A percentile compares a stretch with the other conserved stretches of the same genome.
phyloP scores from a whole-genome alignment of 1,284 basidiomycete species.

The Singerocomus rubriflavus region DNA sequence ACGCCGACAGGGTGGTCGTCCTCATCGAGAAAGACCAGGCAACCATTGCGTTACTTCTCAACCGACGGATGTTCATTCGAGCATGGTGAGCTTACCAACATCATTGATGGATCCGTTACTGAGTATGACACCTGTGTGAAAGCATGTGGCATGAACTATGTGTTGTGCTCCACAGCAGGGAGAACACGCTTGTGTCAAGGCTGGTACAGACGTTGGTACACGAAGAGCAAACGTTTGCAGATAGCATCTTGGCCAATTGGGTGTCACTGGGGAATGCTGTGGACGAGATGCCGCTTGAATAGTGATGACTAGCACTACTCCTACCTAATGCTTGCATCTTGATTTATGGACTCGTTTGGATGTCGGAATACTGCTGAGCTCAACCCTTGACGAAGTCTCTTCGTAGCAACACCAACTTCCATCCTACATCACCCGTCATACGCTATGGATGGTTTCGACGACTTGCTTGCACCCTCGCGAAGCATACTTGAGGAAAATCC shows the following conservation, averaged over 20 bases:
- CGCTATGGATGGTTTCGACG: conserved; percentile 72
- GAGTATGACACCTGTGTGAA: conserved; percentile 4
- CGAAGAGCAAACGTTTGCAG: conserved; percentile 67
- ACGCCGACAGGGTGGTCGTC: conserved; percentile 70
- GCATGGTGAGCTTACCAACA: conserved; percentile 56
- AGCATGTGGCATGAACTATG: conserved; percentile 93
- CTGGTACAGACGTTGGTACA: conserved; percentile 68
- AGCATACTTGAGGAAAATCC: conserved; percentile 68
- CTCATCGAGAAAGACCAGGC: conserved; percentile 76
- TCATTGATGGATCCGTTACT: background rate
- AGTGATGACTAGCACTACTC: conserved; percentile 10
- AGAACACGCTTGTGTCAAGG: conserved; percentile 77
- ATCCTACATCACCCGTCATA: background rate
- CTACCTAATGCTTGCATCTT: conserved; percentile 6
- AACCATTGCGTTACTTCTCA: conserved; percentile 65
- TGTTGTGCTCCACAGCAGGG: conserved; percentile 83
- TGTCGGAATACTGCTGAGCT: background rate
- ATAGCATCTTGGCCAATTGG: conserved; percentile 70
- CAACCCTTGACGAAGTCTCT: background rate
- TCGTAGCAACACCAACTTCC: background rate
- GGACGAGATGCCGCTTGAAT: conserved; percentile 83
- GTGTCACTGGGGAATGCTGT: conserved; percentile 64
- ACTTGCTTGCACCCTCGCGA: conserved; percentile 64
- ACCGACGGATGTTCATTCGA: conserved; percentile 78
- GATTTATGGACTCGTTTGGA: conserved; percentile 17